phyloP scores from a whole-genome alignment of 768 basidiomycete genomes.

The Tulasnella sp. region DNA sequence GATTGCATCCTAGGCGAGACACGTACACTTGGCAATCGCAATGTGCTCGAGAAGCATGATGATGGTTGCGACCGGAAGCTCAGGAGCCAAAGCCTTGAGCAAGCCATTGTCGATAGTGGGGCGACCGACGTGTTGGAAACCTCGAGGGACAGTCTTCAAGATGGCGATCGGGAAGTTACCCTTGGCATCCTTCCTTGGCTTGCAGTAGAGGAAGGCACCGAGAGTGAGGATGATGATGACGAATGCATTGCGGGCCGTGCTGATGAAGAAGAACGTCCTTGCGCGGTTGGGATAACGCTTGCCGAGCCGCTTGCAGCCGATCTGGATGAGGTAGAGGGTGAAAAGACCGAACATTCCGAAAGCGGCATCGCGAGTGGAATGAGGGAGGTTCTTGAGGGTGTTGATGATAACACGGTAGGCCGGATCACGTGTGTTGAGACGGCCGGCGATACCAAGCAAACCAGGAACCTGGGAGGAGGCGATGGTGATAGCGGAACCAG shows the following conservation, averaged over 20 bases:
- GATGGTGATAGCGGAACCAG: slow-evolving; percentile 94
- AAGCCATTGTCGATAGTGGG: slow-evolving; percentile 51
- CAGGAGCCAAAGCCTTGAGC: slow-evolving; percentile 62
- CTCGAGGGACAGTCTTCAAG: slow-evolving; percentile 76
- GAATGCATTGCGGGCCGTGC: slow-evolving; percentile 76
- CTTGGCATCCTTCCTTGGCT: slow-evolving; percentile 48
- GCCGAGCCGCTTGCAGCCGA: slow-evolving; percentile 50
- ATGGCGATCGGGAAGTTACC: slow-evolving; percentile 83
- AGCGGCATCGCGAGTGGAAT: slow-evolving; percentile 75
- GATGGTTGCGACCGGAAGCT: slow-evolving; percentile 82
- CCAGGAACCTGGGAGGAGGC: slow-evolving; percentile 83
- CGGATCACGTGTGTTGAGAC: slow-evolving; percentile 82
- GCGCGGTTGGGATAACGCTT: slow-evolving; percentile 63
- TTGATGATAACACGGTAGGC: slow-evolving; percentile 90
- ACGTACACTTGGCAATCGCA: slow-evolving; percentile 83
- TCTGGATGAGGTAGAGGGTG: slow-evolving; percentile 63
- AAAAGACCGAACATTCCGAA: slow-evolving; percentile 76
- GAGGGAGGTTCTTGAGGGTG: slow-evolving; percentile 76
- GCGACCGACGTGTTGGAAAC: slow-evolving; percentile 50
- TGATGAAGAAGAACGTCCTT: slow-evolving; percentile 71
- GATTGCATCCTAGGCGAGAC: not conserved
- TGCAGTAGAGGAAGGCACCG: slow-evolving; percentile 76
- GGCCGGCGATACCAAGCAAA: slow-evolving; percentile 73
- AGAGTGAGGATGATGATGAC: slow-evolving; percentile 84
- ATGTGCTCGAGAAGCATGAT: slow-evolving; percentile 93